These are phyloP conservation scores for Pugionium dolabratum DNA, from an alignment of 345 rosid species.

Conservation along the genomic window DNA sequence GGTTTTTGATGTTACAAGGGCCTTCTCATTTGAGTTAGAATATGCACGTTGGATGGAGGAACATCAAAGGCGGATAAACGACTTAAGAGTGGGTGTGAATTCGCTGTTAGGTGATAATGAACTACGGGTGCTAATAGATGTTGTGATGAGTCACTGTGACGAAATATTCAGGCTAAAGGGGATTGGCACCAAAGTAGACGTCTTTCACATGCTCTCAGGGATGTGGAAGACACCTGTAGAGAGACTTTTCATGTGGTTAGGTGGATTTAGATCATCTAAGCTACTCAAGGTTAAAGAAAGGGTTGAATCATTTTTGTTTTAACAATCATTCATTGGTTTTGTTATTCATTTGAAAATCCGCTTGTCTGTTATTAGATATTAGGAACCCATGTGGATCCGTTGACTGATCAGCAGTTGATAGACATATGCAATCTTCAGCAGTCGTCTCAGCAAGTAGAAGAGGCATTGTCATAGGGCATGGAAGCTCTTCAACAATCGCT, in stretches of 20 bases:
- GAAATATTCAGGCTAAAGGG: constrained; percentile 75
- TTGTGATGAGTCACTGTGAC: constrained; percentile 77
- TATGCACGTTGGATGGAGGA: constrained; percentile 89
- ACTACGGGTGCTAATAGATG: constrained; percentile 65
- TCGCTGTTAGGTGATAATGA: constrained; percentile 66
- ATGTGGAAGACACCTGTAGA: constrained; percentile 97
- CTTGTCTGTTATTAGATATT: constrained; percentile 54
- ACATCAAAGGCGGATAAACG: constrained; percentile 71
- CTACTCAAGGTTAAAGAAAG: constrained; percentile 63
- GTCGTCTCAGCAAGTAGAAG: constrained; percentile 97
- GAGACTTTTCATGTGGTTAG: constrained; percentile 96
- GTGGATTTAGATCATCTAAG: constrained; percentile 93
- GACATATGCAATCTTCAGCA: constrained; percentile 94
- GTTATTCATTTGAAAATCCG: not conserved
- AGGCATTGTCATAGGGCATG: constrained; percentile 97
- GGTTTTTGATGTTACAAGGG: constrained; percentile 47
- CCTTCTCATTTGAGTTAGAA: constrained; percentile 75
- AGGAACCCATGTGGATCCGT: constrained; percentile 83
- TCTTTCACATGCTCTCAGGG: constrained; percentile 95
- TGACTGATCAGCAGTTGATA: constrained; percentile 88
- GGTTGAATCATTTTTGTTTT: too few relatives aligned
- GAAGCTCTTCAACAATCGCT: constrained; percentile 94
- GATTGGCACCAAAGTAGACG: constrained; percentile 74
- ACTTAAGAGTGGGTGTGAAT: constrained; percentile 69
- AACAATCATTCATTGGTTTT: constrained; percentile 1